These are phyloP conservation scores for Cytospora leucostoma DNA, from an alignment of 2,329 filamentous ascomycete species.

Conservation along the genomic window DNA sequence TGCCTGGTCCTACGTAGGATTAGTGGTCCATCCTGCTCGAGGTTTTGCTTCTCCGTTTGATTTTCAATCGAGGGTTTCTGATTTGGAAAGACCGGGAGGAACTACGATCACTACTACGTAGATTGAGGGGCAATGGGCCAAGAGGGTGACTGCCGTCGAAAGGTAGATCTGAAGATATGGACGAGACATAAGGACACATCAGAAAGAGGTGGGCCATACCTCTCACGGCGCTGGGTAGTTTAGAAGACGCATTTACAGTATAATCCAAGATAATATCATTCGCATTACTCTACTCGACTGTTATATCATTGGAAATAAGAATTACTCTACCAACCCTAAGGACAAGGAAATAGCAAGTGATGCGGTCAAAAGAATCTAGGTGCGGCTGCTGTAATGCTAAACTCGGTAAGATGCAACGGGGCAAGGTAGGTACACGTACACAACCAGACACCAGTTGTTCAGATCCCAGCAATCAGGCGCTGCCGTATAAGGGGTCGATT, in stretches of 20 bases:
- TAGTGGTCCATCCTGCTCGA: conserved; percentile 11
- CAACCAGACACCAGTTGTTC: conserved; percentile 22
- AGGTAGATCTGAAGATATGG: conserved; percentile 6
- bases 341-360: not conserved
- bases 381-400: conserved; percentile 5
- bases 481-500: not conserved
- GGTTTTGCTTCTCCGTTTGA: conserved; percentile 11
- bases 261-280: conserved; percentile 10
- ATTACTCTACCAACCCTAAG: conserved; percentile 7
- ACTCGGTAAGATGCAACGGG: conserved; percentile 17
- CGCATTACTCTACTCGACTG: not conserved
- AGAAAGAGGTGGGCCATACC: not conserved
- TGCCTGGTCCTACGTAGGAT: conserved; percentile 58
- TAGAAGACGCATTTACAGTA: conserved; percentile 2
- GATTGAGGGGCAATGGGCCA: conserved; percentile 62
- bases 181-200: conserved; percentile 2
- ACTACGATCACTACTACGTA: conserved; percentile 37
- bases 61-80: conserved; percentile 4
- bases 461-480: not conserved
- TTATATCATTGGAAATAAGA: not conserved
- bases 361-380: not conserved
- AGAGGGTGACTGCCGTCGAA: conserved; percentile 62
- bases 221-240: not conserved
- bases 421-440: conserved; percentile 26
- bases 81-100: conserved; percentile 10